Base-by-base conservation (phyloP, 2,329 filamentous ascomycete species). In the Chaetomium strumarium region DNA sequence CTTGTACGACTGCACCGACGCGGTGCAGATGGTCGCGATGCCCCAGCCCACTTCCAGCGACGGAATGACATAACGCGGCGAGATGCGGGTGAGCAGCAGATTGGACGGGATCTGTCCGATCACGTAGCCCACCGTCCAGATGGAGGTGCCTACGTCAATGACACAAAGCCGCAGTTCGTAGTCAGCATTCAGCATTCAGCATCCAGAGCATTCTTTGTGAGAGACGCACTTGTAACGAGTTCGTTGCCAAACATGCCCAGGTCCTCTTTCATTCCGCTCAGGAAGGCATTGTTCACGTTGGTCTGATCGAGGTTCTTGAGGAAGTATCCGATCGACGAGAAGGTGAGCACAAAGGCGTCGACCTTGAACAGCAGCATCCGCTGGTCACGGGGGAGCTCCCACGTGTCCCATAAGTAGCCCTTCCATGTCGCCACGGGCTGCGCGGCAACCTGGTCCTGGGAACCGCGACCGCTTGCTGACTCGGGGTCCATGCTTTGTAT, bases 241-340 rank as follows among this genome's bases (percentile, higher is more conserved):
- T 49, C 29, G 13, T 49, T 36, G 16, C 39, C 30, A 24, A 12
- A 49, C 29, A 49, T 34, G 30, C 29, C 38, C 38, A 49, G 14
- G 16, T 49, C 46, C 46, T 49, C 46, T 29, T 49, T 49, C 46
- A 49, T 49, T 2, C 46, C 46, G 13, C 16, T 24, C 2, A 49
- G 16, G 17, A 49, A 49, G 29, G 46, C 46, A 16, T 37, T 49
- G 39, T 24, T 34, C 17, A 49, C 38, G 14, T 49, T 49, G 10
- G 31, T 42, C 38, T 49, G 46, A 17, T 42, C 39, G 30, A 49
- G 38, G 14, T 49, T n/a, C 46, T 49, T 49, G 37, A 42, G 16
- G 11, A 49, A 49, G 31, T 37, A 36, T 5, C 46, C 46, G 12
- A 42, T 20, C 7, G 29, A 49, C 3, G 38, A 16, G 17, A 49